Evolutionary conservation across 1,139 yeast genomes (phyloP).

Genomic region (Saccharomyces hybrid): DNA sequence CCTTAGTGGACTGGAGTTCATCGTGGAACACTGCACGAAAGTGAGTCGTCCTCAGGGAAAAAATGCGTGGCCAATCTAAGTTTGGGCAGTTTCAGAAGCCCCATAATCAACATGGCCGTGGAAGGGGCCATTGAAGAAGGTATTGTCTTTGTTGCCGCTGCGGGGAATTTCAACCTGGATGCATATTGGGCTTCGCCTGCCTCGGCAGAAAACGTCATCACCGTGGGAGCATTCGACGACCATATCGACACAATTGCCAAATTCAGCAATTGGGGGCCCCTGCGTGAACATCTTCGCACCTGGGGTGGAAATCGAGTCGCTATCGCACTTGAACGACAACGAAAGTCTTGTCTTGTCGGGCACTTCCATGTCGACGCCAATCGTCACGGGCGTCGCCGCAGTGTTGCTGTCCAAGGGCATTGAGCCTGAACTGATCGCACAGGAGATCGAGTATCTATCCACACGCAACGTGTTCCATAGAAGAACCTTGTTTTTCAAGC

Average conservation of each 20-base stretch:
- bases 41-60: slow-evolving; percentile 3
- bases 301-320: slow-evolving; percentile 53
- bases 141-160: slow-evolving; percentile 74
- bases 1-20: slow-evolving; percentile 63
- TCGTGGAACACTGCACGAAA: slow-evolving; percentile 48
- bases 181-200: slow-evolving; percentile 82
- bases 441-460: slow-evolving; percentile 33
- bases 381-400: slow-evolving; percentile 68
- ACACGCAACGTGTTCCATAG: slow-evolving; percentile 33
- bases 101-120: slow-evolving; percentile 63
- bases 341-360: slow-evolving; percentile 43
- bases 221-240: slow-evolving; percentile 85
- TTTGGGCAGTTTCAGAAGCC: slow-evolving; percentile 62
- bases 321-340: slow-evolving; percentile 18
- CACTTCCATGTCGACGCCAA: slow-evolving; percentile 84
- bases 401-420: slow-evolving; percentile 57
- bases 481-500: slow-evolving; percentile 34
- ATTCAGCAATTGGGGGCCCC: slow-evolving; percentile 82
- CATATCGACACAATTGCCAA: slow-evolving; percentile 56
- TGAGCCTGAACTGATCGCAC: slow-evolving; percentile 35
- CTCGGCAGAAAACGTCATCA: slow-evolving; percentile 59
- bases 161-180: slow-evolving; percentile 71
- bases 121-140: slow-evolving; percentile 66
- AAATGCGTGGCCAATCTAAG: slow-evolving; percentile 75
- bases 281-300: slow-evolving; percentile 83